Conservation (phyloP, 2,329 filamentous ascomycete species). For the Zopfia rhizophila region DNA sequence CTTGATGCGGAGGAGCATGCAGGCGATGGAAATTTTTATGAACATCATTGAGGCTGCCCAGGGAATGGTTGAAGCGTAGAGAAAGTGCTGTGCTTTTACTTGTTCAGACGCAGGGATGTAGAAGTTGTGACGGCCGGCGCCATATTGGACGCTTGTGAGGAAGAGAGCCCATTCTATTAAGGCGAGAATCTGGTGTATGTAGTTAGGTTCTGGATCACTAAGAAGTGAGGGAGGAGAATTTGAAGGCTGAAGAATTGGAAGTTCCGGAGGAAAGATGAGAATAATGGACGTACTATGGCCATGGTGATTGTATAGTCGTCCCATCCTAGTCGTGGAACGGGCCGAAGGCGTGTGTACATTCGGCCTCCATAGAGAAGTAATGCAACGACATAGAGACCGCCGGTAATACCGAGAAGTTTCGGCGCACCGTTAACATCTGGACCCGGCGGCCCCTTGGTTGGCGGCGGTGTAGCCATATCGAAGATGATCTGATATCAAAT, state of each 20-base stretch:
- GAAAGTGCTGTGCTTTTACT: constrained; percentile 15
- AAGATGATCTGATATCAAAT: no score
- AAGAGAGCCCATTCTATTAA: constrained; percentile 24
- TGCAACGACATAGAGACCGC: constrained; percentile 19
- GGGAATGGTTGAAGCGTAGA: constrained; percentile 18
- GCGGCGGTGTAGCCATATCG: no score
- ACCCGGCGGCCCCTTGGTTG: constrained; percentile 8
- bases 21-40: constrained; percentile 28
- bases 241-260: neutral
- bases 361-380: constrained; percentile 18
- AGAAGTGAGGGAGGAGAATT: neutral
- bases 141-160: constrained; percentile 13
- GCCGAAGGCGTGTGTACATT: constrained; percentile 19
- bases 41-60: constrained; percentile 14
- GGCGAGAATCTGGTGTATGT: constrained; percentile 19
- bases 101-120: constrained; percentile 5
- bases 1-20: constrained; percentile 36
- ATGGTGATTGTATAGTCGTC: constrained; percentile 27
- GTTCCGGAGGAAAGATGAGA: neutral
- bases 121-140: constrained; percentile 16
- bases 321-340: constrained; percentile 20
- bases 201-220: no score
- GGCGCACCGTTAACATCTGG: constrained; percentile 18
- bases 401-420: constrained; percentile 23
- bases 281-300: constrained; percentile 19